Conservation (phyloP, 306 rosid species). For the Dryas drummondii region DNA sequence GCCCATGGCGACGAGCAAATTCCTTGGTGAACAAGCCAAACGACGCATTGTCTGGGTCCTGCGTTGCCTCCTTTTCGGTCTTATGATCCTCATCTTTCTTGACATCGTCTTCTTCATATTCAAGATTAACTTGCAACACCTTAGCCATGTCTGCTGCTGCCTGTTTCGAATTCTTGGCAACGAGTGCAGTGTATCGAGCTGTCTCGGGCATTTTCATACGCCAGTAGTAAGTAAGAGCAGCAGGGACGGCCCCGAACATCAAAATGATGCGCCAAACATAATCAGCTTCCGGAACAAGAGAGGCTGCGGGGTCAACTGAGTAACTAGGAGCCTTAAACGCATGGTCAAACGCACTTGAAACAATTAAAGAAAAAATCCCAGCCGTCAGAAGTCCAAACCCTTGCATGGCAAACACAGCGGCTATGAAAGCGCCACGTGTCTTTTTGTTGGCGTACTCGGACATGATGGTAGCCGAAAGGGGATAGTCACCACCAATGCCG, state of each 20-base stretch:
- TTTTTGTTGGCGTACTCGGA: conserved; percentile 5
- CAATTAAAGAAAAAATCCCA: conserved; percentile 16
- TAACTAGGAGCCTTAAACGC: background rate
- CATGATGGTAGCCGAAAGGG: conserved; percentile 10
- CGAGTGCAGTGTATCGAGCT: conserved; percentile 16
- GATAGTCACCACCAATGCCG: conserved; percentile 9
- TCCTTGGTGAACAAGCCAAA: conserved; percentile 12
- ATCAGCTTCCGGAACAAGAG: background rate
- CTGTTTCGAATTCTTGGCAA: conserved; percentile 2
- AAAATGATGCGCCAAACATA: conserved; percentile 14
- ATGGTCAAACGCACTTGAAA: background rate
- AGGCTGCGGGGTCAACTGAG: background rate
- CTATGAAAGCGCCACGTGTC: background rate
- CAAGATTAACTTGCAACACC: background rate
- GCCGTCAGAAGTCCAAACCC: background rate
- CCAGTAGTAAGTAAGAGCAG: conserved; percentile 16
- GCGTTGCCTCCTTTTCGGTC: background rate
- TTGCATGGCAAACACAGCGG: conserved; percentile 16
- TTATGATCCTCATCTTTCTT: background rate
- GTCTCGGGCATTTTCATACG: conserved; percentile 11
- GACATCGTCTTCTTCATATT: background rate
- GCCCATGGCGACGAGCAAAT: conserved; percentile 1
- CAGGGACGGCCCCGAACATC: conserved; percentile 9
- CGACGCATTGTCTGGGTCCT: background rate
- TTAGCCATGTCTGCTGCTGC: conserved; percentile 7